Base-by-base conservation (phyloP, 2,329 filamentous ascomycete species). In the Epichloe sp. region DNA sequence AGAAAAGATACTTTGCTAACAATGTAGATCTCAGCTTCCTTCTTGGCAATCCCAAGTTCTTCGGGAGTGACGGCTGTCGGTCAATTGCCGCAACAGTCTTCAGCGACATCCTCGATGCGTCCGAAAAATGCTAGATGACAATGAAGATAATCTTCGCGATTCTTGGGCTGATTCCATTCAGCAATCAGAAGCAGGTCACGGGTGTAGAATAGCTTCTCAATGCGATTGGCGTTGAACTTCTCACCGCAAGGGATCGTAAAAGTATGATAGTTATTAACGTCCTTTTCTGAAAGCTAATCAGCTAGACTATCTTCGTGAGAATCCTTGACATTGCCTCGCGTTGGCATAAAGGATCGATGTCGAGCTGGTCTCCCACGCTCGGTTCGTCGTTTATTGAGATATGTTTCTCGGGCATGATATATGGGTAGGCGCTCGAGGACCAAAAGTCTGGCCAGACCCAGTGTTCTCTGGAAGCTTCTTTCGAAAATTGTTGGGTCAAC, bases 121-220 rank as follows among this genome's bases (percentile, higher is more conserved):
- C 88, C 88, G 59, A 94, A 91, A 64, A 94, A 94, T 12, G 85
- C 86, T 3, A 88, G 88, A 59, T 94, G 88, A 2, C 88, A 79
- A 66, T 95, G 88, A 5, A 94, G 72, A 54, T 87, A 80, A 1
- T 90, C 83, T 26, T 82, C 72, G n/a, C 88, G 78, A 42, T 88
- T 82, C 54, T 86, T 81, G 1, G 77, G 73, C 55, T 84, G 81
- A 58, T 93, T 94, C 88, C 88, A 94, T 62, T 94, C 86, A 0
- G 86, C 86, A 59, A 94, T 93, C 17, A 94, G 76, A 7, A 94
- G 73, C 17, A 94, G 65, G 62, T 95, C 88, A 56, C 86, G 84
- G 2, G 84, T 87, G 61, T 88, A 94, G 44, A 89, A 78, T 0
- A 94, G 72, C 61, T 85, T 89, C 64, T 94, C 87, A 51, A 94